These are phyloP conservation scores for Phaeosphaeriaceae sp. DNA, from an alignment of 2,329 filamentous ascomycete genomes.

Conservation along the genomic window DNA sequence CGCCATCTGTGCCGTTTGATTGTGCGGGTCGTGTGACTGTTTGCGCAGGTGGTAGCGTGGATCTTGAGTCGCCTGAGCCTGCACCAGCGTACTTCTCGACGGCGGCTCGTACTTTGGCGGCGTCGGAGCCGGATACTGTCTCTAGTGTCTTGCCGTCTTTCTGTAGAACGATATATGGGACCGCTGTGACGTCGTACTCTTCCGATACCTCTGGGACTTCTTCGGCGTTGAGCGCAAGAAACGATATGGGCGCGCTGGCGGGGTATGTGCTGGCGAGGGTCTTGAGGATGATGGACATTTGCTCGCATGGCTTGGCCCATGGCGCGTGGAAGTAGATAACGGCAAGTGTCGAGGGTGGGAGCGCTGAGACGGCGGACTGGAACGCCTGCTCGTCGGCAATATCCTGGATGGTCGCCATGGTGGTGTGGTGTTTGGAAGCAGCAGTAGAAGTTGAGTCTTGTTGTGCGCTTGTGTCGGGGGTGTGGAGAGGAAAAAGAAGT, in stretches of 20 bases:
- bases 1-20: conserved; percentile 34
- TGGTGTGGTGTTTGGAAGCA: conserved; percentile 1
- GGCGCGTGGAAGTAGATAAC: conserved; percentile 95
- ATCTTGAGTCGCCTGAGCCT: conserved; percentile 45
- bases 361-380: conserved; percentile 70
- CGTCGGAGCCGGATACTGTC: conserved; percentile 88
- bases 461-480: background rate
- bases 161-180: conserved; percentile 88
- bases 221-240: conserved; percentile 93
- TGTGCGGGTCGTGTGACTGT: conserved; percentile 55
- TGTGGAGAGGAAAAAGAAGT: background rate
- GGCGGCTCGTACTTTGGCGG: conserved; percentile 80
- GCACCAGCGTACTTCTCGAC: conserved; percentile 81
- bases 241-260: conserved; percentile 73
- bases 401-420: conserved; percentile 69
- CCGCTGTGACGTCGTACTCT: conserved; percentile 90
- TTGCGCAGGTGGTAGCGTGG: conserved; percentile 51
- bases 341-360: conserved; percentile 74
- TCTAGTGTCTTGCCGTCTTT: conserved; percentile 78
- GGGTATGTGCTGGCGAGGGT: conserved; percentile 89
- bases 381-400: conserved; percentile 78
- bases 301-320: conserved; percentile 94
- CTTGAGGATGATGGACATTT: conserved; percentile 87
- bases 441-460: background rate
- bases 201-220: conserved; percentile 92